Evolutionary conservation across 768 basidiomycete genomes (phyloP), one percentile per base, ranked within the genome.

Genomic region (Fibroporia radiculosa): DNA sequence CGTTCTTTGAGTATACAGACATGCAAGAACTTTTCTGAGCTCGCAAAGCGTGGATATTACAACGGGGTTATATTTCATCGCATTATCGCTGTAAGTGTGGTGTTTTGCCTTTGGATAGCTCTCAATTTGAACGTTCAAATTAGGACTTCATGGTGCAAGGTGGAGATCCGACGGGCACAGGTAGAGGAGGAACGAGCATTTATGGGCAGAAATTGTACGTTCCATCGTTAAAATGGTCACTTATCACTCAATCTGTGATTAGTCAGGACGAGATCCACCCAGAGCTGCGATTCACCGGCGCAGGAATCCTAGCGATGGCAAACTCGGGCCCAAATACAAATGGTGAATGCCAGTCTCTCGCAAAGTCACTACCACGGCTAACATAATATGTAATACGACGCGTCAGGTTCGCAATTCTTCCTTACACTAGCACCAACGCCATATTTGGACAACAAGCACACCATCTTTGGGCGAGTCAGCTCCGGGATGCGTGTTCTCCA

Each of bases 91-190:
- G 92, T 92, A 51, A 38, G 79, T 64, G n/a, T 6, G 7, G 2
- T 18, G 22, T 29, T 41, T 20, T 20, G 23, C 42, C 20, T 13
- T 24, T 39, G 8, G 36, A 34, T 7, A 23, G 24, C 33, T 25
- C 6, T 6, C 33, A 16, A 12, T 26, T 29, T 20, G 40, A 22
- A 19, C 19, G n/a, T 4, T 31, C 23, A n/a, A 14, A 19, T 18
- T 56, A 93, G 84, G 93, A 93, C 60, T 97, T 97, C 59, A 97
- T 97, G 95, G 82, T 96, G 13, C 95, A 99, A 68, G 82, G 78
- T 23, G 95, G 93, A 32, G 93, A 95, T 62, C 95, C 93, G 10
- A 95, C 93, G 13, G 95, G 95, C 20, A 97, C 95, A 1, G 95
- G 95, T 22, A 70, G 88, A 56, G 93, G 95, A 26, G 88, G 89